Evolutionary conservation across 2,329 filamentous ascomycete species (phyloP).

Genomic region (Aspergillus flavus): DNA sequence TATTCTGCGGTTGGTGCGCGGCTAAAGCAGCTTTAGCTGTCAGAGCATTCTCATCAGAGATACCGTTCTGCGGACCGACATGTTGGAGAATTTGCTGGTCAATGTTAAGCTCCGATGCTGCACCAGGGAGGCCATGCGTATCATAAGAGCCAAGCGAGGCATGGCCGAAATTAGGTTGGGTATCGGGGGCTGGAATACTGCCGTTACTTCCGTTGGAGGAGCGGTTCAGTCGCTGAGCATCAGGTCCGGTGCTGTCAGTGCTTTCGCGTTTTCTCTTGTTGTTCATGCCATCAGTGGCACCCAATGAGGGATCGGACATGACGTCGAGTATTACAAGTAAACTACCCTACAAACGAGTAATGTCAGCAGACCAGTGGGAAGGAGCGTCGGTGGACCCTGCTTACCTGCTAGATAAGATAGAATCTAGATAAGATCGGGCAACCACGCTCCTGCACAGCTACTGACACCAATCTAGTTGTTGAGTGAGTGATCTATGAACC

Average conservation of each 20-base stretch:
- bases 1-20: conserved; percentile 46
- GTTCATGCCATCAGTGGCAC: conserved; percentile 34
- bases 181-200: conserved; percentile 37
- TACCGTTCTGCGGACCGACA: conserved; percentile 57
- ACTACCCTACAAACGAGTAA: conserved; percentile 5
- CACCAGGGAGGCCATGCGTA: conserved; percentile 39
- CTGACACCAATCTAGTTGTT: neutral
- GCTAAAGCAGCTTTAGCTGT: conserved; percentile 52
- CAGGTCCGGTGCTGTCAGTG: conserved; percentile 42
- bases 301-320: conserved; percentile 45
- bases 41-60: conserved; percentile 50
- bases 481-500: conserved; percentile 4
- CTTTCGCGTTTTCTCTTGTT: conserved; percentile 47
- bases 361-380: conserved; percentile 8
- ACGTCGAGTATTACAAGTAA: conserved; percentile 6
- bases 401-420: conserved; percentile 2
- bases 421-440: neutral
- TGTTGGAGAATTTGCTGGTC: conserved; percentile 52
- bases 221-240: conserved; percentile 44
- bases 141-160: conserved; percentile 40
- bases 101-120: conserved; percentile 44
- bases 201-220: conserved; percentile 45
- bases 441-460: neutral
- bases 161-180: conserved; percentile 39
- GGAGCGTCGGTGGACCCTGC: neutral